Base-by-base conservation (phyloP, 495 filamentous ascomycete species). In the Rhypophila decipiens region DNA sequence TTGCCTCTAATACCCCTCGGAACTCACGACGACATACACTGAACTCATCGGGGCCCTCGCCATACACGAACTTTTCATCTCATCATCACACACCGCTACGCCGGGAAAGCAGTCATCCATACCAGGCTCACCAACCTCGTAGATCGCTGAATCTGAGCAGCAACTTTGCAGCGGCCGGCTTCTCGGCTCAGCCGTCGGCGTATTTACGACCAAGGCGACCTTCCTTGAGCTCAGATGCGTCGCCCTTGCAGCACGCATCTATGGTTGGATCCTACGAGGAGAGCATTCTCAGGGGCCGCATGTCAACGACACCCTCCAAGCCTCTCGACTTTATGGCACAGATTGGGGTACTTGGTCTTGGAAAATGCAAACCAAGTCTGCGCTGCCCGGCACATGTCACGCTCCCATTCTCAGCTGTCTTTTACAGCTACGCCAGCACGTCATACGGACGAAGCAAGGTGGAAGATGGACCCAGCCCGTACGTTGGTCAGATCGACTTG, bases 201-300 rank as follows among this genome's bases (percentile, higher is more conserved):
- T 65, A 72, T n/a, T 56, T 77, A 4, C 75, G 76, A 9, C 64
- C 78, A 17, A 76, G 88, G 43, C 72, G 86, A 31, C 84, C 84
- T 1, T 95, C 90, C 1, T 73, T 85, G 46, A 74, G 79, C 31
- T 84, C 86, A 2, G 90, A 96, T 17, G 65, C 71, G 13, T 87
- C 88, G 12, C 77, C 87, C 2, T 73, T 90, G 18, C 84, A 88
- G 23, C 87, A 90, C 69, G 91, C 91, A 20, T 87, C 90, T 3
- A 90, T 98, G 84, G 93, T 98, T 15, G 93, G 93, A 0, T 96
- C 93, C 3, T 98, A 96, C 56, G 93, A 98, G 63, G 93, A 98
- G 65, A 96, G 88, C 3, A 96, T 98, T 42, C 70, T 98, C 3
- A 81, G 88, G 19, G 93, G 93, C 22, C 79, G 94, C 44, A 98